These are phyloP conservation scores for Kwoniella botswanensis DNA, from an alignment of 768 basidiomycete genomes.

Conservation along the genomic window DNA sequence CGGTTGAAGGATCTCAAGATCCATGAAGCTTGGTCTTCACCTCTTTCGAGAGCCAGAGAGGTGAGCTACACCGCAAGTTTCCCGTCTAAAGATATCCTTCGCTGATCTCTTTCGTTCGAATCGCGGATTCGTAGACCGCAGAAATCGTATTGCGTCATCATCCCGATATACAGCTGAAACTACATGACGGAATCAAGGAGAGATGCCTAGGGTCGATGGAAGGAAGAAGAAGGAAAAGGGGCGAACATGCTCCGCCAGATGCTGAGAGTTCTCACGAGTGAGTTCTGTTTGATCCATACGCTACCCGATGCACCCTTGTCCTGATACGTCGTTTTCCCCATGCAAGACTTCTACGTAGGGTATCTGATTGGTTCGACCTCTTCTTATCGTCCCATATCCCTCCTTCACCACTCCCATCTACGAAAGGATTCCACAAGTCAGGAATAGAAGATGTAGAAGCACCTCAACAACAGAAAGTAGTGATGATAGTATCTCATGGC, in stretches of 20 bases:
- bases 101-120: not conserved
- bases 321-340: not conserved
- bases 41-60: slow-evolving; percentile 70
- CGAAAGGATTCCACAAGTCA: not conserved
- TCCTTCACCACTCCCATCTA: slow-evolving; percentile 1
- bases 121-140: slow-evolving; percentile 33
- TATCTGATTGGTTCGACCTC: slow-evolving; percentile 29
- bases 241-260: slow-evolving; percentile 36
- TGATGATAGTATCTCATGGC: slow-evolving; percentile 44
- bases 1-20: slow-evolving; percentile 63
- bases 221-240: slow-evolving; percentile 28
- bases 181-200: slow-evolving; percentile 38
- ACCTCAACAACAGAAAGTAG: slow-evolving; percentile 11
- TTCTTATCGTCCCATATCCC: slow-evolving; percentile 27
- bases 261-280: slow-evolving; percentile 33
- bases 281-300: slow-evolving; percentile 4
- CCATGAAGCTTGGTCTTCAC: slow-evolving; percentile 70
- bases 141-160: slow-evolving; percentile 34
- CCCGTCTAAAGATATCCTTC: not conserved
- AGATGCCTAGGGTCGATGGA: slow-evolving; percentile 40
- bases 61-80: slow-evolving; percentile 59
- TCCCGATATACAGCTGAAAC: slow-evolving; percentile 18
- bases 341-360: slow-evolving; percentile 25
- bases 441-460: not conserved
- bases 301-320: no score